phyloP scores from a whole-genome alignment of 2,329 filamentous ascomycete species.

The Coleophoma cylindrospora region DNA sequence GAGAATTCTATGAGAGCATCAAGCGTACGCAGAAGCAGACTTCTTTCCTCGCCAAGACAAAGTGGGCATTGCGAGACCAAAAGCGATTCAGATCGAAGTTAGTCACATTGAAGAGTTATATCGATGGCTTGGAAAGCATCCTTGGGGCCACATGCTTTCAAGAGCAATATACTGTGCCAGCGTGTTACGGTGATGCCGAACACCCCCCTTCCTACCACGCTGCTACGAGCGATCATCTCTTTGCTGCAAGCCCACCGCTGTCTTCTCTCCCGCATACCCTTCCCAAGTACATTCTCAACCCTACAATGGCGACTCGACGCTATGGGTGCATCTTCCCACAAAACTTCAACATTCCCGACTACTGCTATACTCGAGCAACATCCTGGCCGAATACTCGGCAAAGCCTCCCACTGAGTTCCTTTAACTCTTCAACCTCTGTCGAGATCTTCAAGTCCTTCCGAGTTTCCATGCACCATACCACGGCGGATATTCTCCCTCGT shows the following conservation, averaged over 20 bases:
- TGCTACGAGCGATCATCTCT: not conserved
- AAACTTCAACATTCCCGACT: not conserved
- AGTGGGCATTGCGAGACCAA: slow-evolving; percentile 17
- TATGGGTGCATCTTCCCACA: not conserved
- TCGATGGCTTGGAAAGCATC: slow-evolving; percentile 17
- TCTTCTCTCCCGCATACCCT: not conserved
- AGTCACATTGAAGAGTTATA: slow-evolving; percentile 11
- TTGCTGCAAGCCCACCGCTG: not conserved
- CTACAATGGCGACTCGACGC: not conserved
- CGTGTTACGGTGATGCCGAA: not conserved
- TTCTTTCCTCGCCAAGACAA: slow-evolving; percentile 13
- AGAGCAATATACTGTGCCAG: not conserved
- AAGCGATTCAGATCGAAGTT: slow-evolving; percentile 17
- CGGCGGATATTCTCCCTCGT: slow-evolving; percentile 60
- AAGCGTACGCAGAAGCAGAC: slow-evolving; percentile 15
- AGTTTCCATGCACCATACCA: slow-evolving; percentile 62
- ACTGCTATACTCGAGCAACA: not conserved
- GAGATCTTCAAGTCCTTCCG: slow-evolving; percentile 66
- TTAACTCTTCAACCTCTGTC: slow-evolving; percentile 19
- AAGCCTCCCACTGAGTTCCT: not conserved
- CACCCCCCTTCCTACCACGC: not conserved
- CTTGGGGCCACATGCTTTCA: slow-evolving; percentile 10
- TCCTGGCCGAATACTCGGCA: not conserved
- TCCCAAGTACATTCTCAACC: not conserved
- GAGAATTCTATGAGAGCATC: slow-evolving; percentile 8